Evolutionary conservation across 2,329 filamentous ascomycete genomes (phyloP), one percentile per base, ranked within the genome.

Genomic region (Pestalotiopsis sp.): DNA sequence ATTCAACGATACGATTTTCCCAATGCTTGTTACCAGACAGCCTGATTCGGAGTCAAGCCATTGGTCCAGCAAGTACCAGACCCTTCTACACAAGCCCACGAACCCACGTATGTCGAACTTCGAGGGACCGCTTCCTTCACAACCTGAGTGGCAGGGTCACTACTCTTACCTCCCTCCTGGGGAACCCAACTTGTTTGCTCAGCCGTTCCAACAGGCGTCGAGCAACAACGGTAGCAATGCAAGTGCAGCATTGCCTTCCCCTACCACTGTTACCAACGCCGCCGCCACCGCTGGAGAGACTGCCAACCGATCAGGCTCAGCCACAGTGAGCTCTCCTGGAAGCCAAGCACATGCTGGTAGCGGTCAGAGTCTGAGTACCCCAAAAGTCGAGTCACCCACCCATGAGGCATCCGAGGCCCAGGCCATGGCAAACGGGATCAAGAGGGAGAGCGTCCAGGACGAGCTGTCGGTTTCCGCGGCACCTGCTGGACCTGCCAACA

Each of bases 51-150:
- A 88, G 76, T 83, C 85, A 78, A 87, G 80, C 80, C 83, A 82
- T 79, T 89, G 87, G 87, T 83, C 84, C 72, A 83, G 79, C 82
- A 88, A 86, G 80, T 83, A 85, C 76, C 83, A 85, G 76, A 80
- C 82, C 72, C 75, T 80, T 68, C 80, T 83, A 72, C 80, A 81
- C 74, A 84, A 84, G 73, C 75, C 81, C 67, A 78, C 83, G 70
- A 80, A 81, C 74, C 79, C 84, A 83, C 87, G 86, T 80, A 89
- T 89, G 87, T 87, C 87, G 81, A 86, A 84, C 75, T 87, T 85
- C 80, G 83, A 86, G 75, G 75, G 83, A 70, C 83, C 84, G 73
- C 78, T 86, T 78, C 83, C 85, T 75, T 83, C 85, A 75, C 85
- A 86, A 81, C 81, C 85, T 73, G 85, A 86, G 79, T 89, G 87